Conservation (phyloP, 2,329 filamentous ascomycete genomes). For the Stromatinia cepivora region DNA sequence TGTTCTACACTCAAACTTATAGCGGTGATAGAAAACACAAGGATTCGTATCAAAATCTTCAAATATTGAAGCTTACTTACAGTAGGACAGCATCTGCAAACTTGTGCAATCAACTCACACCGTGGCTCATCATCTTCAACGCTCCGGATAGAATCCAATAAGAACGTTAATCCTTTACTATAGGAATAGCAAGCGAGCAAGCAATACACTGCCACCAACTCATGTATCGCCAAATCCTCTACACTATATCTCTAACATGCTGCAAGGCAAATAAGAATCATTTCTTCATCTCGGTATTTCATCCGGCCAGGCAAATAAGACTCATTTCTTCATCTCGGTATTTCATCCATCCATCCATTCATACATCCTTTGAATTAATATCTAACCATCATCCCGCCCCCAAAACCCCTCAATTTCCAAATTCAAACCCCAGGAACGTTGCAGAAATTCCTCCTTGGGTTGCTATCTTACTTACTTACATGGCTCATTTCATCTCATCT, state of each 20-base stretch:
- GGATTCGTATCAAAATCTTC: background rate
- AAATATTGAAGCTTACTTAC: background rate
- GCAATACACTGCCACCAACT: background rate
- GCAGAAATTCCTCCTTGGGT: background rate
- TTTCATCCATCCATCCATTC: background rate
- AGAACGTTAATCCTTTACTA: background rate
- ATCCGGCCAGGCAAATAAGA: background rate
- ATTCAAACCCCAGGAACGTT: background rate
- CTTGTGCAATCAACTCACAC: background rate
- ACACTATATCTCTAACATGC: background rate
- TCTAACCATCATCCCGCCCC: background rate
- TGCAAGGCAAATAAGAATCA: background rate
- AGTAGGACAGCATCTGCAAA: background rate
- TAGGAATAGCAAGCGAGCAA: background rate
- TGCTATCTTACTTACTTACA: too few relatives aligned
- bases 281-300: conserved; percentile 1
- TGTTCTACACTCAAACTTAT: background rate
- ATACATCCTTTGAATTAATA: background rate
- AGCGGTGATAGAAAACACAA: background rate
- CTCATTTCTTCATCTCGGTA: background rate
- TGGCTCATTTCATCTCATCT: too few relatives aligned
- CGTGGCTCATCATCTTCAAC: background rate
- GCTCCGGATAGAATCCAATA: background rate
- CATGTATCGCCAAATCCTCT: background rate
- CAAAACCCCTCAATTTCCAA: background rate